Evolutionary conservation across 345 rosid species (phyloP).

Genomic region (Mallotus nudiflorus): DNA sequence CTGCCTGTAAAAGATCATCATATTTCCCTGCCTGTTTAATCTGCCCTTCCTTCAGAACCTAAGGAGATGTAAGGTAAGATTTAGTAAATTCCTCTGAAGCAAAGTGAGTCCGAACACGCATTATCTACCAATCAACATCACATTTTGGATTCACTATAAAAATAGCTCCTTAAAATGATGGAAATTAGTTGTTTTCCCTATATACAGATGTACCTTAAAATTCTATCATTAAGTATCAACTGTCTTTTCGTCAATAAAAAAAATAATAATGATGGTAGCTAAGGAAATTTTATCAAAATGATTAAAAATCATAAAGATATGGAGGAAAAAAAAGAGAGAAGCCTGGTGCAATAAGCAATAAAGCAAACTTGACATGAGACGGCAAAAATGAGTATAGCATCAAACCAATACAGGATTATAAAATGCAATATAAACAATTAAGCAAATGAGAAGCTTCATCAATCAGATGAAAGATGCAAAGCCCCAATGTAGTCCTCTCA

Average conservation of each 20-base stretch:
- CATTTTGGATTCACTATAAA: neutral
- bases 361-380: neutral
- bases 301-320: neutral
- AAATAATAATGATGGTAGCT: neutral
- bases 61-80: constrained; percentile 22
- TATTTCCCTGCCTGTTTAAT: constrained; percentile 97
- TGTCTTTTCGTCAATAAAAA: neutral
- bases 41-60: constrained; percentile 95
- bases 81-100: neutral
- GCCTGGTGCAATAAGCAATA: neutral
- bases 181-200: neutral
- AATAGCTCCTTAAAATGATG: neutral
- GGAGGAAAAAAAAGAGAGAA: neutral
- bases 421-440: neutral
- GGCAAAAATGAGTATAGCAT: neutral
- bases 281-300: neutral
- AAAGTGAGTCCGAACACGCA: neutral
- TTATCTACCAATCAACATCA: neutral
- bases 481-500: neutral
- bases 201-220: neutral
- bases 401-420: neutral
- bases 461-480: constrained; percentile 4
- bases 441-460: neutral
- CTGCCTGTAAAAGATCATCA: constrained; percentile 94
- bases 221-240: neutral